Evolutionary conservation across 768 basidiomycete genomes (phyloP).

Genomic region (Postia placenta): DNA sequence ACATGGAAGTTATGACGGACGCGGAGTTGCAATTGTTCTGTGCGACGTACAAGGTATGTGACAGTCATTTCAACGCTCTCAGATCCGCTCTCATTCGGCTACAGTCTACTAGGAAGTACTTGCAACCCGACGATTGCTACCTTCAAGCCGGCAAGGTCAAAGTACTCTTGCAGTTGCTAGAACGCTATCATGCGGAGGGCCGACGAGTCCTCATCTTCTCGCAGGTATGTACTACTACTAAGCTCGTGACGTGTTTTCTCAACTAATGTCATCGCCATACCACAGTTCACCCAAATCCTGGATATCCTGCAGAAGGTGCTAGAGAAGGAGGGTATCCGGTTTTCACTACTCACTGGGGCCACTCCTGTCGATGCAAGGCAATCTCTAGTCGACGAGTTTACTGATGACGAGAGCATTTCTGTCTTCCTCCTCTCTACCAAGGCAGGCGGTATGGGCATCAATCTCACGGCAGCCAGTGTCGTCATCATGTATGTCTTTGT

Average conservation of each 20-base stretch:
- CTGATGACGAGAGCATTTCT: slow-evolving; percentile 74
- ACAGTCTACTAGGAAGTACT: slow-evolving; percentile 68
- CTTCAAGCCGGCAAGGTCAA: slow-evolving; percentile 85
- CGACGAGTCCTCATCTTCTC: slow-evolving; percentile 92
- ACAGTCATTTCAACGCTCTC: neutral
- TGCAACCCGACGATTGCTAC: slow-evolving; percentile 70
- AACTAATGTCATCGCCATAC: neutral
- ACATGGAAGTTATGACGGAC: slow-evolving; percentile 98
- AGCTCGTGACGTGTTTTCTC: neutral
- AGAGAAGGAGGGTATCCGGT: slow-evolving; percentile 64
- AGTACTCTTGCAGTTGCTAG: slow-evolving; percentile 64
- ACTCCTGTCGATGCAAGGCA: slow-evolving; percentile 94
- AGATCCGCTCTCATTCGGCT: too few relatives aligned
- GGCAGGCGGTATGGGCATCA: slow-evolving; percentile 95
- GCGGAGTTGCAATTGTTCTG: slow-evolving; percentile 89
- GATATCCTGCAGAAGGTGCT: slow-evolving; percentile 88
- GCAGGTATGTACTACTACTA: slow-evolving; percentile 50
- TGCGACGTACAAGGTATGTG: slow-evolving; percentile 73
- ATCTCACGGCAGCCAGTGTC: slow-evolving; percentile 90
- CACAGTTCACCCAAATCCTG: slow-evolving; percentile 90
- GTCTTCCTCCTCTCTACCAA: slow-evolving; percentile 91
- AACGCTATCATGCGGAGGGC: slow-evolving; percentile 55
- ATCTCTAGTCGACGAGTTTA: slow-evolving; percentile 92
- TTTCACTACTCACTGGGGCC: slow-evolving; percentile 82
- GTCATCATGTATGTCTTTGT: slow-evolving; percentile 73